Conservation (phyloP, 2,329 filamentous ascomycete species). For the Setomelanomma holmii region DNA sequence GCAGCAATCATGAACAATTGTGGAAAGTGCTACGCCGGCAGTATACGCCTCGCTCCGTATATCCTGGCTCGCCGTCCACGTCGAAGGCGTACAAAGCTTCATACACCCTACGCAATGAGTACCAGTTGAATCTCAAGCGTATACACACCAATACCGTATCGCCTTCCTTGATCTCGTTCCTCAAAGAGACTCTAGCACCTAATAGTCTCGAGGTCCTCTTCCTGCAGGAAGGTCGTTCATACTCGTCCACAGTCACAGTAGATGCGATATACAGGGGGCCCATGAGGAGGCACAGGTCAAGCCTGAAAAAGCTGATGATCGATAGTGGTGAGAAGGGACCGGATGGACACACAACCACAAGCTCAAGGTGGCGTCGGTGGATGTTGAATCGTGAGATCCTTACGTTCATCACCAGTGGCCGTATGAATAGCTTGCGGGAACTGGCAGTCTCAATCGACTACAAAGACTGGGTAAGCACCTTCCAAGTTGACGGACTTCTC, state of each 20-base stretch:
- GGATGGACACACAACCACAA: slow-evolving; percentile 48
- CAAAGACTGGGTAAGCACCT: slow-evolving; percentile 73
- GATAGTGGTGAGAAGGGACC: slow-evolving; percentile 69
- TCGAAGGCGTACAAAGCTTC: slow-evolving; percentile 47
- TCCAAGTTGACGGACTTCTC: background rate
- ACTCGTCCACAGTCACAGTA: slow-evolving; percentile 67
- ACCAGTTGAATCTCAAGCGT: slow-evolving; percentile 69
- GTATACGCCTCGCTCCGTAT: slow-evolving; percentile 48
- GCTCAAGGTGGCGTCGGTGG: slow-evolving; percentile 70
- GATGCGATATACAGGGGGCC: slow-evolving; percentile 75
- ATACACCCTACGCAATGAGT: slow-evolving; percentile 49
- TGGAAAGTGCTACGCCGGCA: slow-evolving; percentile 74
- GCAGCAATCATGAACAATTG: slow-evolving; percentile 73
- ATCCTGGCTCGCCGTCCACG: slow-evolving; percentile 44
- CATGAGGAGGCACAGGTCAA: slow-evolving; percentile 72
- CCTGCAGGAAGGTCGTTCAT: slow-evolving; percentile 69
- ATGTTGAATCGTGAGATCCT: slow-evolving; percentile 73
- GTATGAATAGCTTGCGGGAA: slow-evolving; percentile 75
- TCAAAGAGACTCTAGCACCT: slow-evolving; percentile 78
- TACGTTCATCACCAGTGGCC: slow-evolving; percentile 76
- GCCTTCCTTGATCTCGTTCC: slow-evolving; percentile 71
- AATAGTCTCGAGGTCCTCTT: slow-evolving; percentile 82
- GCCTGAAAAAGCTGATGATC: slow-evolving; percentile 75
- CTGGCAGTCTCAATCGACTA: slow-evolving; percentile 76
- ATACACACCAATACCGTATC: slow-evolving; percentile 79